Conservation (phyloP, 495 filamentous ascomycete species). For the Neohortaea acidophila region DNA sequence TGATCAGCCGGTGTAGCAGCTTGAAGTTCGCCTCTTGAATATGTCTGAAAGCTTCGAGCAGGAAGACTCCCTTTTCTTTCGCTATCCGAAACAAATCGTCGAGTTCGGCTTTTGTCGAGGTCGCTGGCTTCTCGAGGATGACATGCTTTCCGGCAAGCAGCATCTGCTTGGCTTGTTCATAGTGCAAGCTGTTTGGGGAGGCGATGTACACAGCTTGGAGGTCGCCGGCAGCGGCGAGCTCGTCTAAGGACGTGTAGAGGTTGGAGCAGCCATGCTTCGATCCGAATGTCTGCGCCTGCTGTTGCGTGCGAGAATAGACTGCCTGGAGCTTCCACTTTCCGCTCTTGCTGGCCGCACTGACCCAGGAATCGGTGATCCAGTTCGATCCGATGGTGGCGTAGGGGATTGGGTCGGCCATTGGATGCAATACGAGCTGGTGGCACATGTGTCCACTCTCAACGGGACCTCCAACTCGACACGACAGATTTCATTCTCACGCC, state of each 20-base stretch:
- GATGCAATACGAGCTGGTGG: too few species aligned
- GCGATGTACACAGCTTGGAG: slow-evolving; percentile 37
- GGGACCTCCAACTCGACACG: too few species aligned
- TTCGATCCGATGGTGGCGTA: slow-evolving; percentile 19
- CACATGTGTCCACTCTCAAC: too few species aligned
- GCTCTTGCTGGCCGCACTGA: slow-evolving; percentile 22
- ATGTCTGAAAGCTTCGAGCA: slow-evolving; percentile 27
- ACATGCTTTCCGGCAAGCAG: slow-evolving; percentile 34
- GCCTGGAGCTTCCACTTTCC: slow-evolving; percentile 21
- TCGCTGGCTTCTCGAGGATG: slow-evolving; percentile 35
- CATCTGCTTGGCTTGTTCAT: slow-evolving; percentile 30
- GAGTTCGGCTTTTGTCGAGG: slow-evolving; percentile 30
- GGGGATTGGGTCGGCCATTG: too few species aligned
- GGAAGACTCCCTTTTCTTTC: slow-evolving; percentile 17
- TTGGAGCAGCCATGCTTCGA: slow-evolving; percentile 16
- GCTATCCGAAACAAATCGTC: slow-evolving; percentile 25
- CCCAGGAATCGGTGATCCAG: slow-evolving; percentile 28
- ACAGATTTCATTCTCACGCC: too few species aligned
- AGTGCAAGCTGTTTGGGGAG: slow-evolving; percentile 35
- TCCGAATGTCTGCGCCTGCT: slow-evolving; percentile 20
- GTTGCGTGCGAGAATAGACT: slow-evolving; percentile 24
- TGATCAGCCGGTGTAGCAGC: slow-evolving; percentile 12
- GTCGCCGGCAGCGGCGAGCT: slow-evolving; percentile 23
- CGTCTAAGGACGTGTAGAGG: slow-evolving; percentile 19
- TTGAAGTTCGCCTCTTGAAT: slow-evolving; percentile 24